Evolutionary conservation across 208 protist genomes (phyloP).

Genomic region (Trypanosoma vivax): DNA sequence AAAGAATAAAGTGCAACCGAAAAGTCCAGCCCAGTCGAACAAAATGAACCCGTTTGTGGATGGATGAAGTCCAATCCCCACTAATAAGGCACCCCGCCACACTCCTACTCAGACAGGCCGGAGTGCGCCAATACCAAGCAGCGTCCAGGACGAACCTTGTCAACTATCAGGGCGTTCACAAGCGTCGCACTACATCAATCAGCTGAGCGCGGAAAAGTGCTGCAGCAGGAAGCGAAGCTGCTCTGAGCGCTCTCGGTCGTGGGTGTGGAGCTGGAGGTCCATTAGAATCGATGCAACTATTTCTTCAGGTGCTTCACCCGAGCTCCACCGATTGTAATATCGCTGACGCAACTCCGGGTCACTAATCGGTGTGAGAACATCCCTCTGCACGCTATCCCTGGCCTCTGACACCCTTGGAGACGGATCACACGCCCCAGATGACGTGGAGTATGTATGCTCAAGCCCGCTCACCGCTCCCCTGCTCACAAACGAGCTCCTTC

Average conservation of each 20-base stretch:
- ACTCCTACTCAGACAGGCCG: too few species aligned
- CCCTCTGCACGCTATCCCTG: slow-evolving; percentile 1
- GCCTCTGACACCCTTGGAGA: slow-evolving; percentile 11
- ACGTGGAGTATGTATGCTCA: background rate
- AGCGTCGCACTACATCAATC: background rate
- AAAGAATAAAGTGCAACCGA: too few species aligned
- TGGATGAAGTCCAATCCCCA: too few species aligned
- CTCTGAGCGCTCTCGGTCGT: slow-evolving; percentile 37
- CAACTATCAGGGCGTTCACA: too few species aligned
- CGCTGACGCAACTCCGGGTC: slow-evolving; percentile 8
- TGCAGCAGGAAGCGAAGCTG: slow-evolving; percentile 67
- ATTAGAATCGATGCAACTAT: slow-evolving; percentile 38
- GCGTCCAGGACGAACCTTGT: too few species aligned
- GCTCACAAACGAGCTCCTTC: background rate
- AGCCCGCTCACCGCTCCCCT: background rate
- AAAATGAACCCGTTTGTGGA: too few species aligned
- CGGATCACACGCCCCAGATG: background rate
- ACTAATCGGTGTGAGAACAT: slow-evolving; percentile 6
- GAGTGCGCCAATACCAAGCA: too few species aligned
- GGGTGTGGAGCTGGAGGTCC: slow-evolving; percentile 48
- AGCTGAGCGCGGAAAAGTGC: slow-evolving; percentile 52
- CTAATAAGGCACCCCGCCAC: too few species aligned
- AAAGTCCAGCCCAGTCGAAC: too few species aligned
- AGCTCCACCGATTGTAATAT: slow-evolving; percentile 7
- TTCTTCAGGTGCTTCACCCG: slow-evolving; percentile 24